phyloP scores from a whole-genome alignment of 1,284 basidiomycete species.

The Leccinum griseonigrum region DNA sequence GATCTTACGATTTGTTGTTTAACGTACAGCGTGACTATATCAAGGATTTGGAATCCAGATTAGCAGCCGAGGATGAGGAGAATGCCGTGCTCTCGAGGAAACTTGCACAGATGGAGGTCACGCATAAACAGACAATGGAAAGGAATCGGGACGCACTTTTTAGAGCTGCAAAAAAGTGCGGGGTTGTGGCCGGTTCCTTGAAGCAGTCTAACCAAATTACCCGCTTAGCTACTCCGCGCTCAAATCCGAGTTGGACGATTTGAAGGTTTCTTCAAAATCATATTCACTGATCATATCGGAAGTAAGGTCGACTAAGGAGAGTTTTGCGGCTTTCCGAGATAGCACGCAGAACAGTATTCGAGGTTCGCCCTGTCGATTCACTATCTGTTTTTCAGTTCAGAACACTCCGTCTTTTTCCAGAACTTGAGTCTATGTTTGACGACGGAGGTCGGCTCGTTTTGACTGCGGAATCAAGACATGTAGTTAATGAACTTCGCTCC shows the following conservation, averaged over 20 bases:
- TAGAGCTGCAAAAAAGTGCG: constrained; percentile 22
- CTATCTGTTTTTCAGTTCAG: neutral
- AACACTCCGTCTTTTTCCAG: constrained; percentile 13
- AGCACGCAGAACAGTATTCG: constrained; percentile 16
- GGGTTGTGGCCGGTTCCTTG: neutral
- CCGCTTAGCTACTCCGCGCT: constrained; percentile 20
- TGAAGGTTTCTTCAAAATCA: constrained; percentile 18
- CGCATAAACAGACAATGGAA: constrained; percentile 16
- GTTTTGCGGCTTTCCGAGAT: constrained; percentile 21
- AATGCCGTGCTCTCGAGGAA: constrained; percentile 11
- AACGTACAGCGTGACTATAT: constrained; percentile 19
- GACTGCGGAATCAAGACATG: constrained; percentile 31
- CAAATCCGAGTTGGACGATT: constrained; percentile 25
- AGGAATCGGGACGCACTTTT: constrained; percentile 21
- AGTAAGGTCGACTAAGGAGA: constrained; percentile 22
- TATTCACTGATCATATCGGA: constrained; percentile 18
- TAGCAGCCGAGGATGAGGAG: constrained; percentile 22
- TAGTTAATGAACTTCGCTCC: constrained; percentile 39
- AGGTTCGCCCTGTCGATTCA: constrained; percentile 19
- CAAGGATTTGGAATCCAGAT: constrained; percentile 16
- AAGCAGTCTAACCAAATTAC: neutral
- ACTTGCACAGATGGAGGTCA: constrained; percentile 15
- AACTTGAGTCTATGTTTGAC: constrained; percentile 35
- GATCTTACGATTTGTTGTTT: neutral
- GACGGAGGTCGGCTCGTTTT: constrained; percentile 27